Evolutionary conservation across 1,139 yeast genomes (phyloP), one percentile per base, ranked within the genome.

Genomic region (Arxiozyma heterogenica): DNA sequence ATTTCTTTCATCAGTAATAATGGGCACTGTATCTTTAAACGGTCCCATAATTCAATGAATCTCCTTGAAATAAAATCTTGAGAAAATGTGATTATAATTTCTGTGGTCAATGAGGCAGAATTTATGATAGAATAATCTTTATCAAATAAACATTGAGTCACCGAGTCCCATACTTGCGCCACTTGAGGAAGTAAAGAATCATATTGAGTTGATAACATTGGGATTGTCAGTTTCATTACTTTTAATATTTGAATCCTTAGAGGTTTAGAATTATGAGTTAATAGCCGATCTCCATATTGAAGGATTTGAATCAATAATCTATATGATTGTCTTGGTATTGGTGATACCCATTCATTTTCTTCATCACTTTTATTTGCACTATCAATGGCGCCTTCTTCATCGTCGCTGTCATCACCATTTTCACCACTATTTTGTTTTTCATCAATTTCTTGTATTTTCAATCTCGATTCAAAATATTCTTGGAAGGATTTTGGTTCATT

Each of bases 121-220:
- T 66, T 64, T 1, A 70, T 68, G 7, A 77, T 58, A 44, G 74
- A 68, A 17, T 68, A 64, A 58, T 78, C 80, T 1, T 62, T 56
- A n/a, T 64, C 64, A n/a, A 73, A 57, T 0, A 79, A 66, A 11
- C 72, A 67, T 27, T 71, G 73, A 0, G 75, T 70, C 0, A 80
- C 68, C 7, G 74, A 68, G 3, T 86, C 84, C 97, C 97, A 93
- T 20, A 80, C 70, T 3, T 78, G 74, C 1, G 94, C 84, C 2
- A 86, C 74, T 1, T 83, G 68, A 0, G 96, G 96, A 50, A 86
- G 70, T 44, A 86, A 72, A 49, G 79, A 74, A 15, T 76, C 72
- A 54, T 78, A 75, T 57, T 84, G 80, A 0, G 91, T 76, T 1
- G 89, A 77, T 47, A 93, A 71, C 42, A 88, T 65, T 0, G 91